Evolutionary conservation across 495 filamentous ascomycete genomes (phyloP).

Genomic region (Xylaria grammica): DNA sequence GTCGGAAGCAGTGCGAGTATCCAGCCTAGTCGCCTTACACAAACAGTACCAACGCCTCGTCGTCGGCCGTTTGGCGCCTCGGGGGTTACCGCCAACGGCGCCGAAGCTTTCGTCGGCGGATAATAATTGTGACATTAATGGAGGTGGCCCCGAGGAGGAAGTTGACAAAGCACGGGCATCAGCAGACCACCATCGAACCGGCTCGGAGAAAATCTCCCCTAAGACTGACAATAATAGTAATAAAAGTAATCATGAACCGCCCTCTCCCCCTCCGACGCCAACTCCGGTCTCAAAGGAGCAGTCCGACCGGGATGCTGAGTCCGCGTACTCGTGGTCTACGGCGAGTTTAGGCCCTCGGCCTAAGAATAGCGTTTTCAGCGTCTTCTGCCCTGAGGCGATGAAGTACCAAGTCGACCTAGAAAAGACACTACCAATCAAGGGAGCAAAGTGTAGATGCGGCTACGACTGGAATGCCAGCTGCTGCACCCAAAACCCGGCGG

Average conservation of each 20-base stretch:
- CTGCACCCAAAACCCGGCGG: conserved; percentile 2
- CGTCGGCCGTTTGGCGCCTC: conserved; percentile 42
- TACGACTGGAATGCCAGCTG: conserved; percentile 37
- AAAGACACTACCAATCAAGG: conserved; percentile 31
- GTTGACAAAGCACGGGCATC: conserved; percentile 9
- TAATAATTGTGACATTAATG: conserved; percentile 15
- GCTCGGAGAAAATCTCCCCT: conserved; percentile 19
- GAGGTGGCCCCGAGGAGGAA: not conserved
- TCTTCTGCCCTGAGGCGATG: conserved; percentile 46
- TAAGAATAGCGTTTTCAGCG: conserved; percentile 47
- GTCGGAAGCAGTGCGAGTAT: conserved; percentile 40
- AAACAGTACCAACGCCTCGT: conserved; percentile 45
- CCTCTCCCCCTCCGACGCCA: conserved; percentile 45
- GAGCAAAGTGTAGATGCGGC: conserved; percentile 39
- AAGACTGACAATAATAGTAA: conserved; percentile 25
- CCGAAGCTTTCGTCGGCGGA: conserved; percentile 19
- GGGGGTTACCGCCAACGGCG: conserved; percentile 33
- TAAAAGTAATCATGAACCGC: conserved; percentile 34
- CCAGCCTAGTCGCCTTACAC: conserved; percentile 37
- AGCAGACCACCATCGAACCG: conserved; percentile 23
- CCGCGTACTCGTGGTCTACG: conserved; percentile 12
- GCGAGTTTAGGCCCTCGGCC: conserved; percentile 24
- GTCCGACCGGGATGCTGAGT: conserved; percentile 33
- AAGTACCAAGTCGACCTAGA: conserved; percentile 41
- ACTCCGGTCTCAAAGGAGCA: conserved; percentile 20